A percentile compares a stretch with the other conserved stretches of the same genome.
Evolutionary conservation across 192 early-diverging fungal genomes (phyloP).

Genomic region (Rhizophagus sp.): DNA sequence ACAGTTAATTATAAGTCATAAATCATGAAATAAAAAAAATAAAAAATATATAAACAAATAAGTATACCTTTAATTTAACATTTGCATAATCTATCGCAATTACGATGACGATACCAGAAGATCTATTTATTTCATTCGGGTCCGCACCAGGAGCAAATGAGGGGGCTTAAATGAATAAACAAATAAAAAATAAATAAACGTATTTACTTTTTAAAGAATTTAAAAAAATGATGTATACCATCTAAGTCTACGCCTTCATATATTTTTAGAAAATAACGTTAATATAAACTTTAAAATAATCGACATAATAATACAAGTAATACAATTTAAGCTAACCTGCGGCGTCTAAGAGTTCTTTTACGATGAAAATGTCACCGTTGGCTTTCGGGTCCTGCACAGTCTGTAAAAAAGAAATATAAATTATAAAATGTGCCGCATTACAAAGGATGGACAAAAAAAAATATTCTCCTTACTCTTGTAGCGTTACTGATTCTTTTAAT

Average conservation of each 20-base stretch:
- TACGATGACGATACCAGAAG: constrained; percentile 42
- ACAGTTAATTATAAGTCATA: neutral
- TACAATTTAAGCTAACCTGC: constrained; percentile 24
- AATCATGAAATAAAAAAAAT: neutral
- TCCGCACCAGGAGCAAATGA: constrained; percentile 17
- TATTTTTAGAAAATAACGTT: neutral
- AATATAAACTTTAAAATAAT: no score
- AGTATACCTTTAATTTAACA: constrained; percentile 17
- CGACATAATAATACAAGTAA: no score
- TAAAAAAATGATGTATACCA: neutral
- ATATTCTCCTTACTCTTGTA: constrained; percentile 27
- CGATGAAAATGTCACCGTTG: constrained; percentile 41
- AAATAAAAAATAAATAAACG: neutral
- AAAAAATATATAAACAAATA: neutral
- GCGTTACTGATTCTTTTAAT: constrained; percentile 34
- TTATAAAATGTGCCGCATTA: neutral
- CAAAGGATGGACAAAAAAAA: neutral
- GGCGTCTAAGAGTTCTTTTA: constrained; percentile 39
- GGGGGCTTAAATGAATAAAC: neutral
- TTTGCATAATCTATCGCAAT: constrained; percentile 44
- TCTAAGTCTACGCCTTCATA: neutral
- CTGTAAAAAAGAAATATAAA: neutral
- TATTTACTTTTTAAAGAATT: neutral
- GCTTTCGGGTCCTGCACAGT: neutral
- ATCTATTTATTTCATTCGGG: constrained; percentile 35